These are phyloP conservation scores for Perkinsus olseni DNA, from an alignment of 169 alveolate genomes.

Conservation along the genomic window DNA sequence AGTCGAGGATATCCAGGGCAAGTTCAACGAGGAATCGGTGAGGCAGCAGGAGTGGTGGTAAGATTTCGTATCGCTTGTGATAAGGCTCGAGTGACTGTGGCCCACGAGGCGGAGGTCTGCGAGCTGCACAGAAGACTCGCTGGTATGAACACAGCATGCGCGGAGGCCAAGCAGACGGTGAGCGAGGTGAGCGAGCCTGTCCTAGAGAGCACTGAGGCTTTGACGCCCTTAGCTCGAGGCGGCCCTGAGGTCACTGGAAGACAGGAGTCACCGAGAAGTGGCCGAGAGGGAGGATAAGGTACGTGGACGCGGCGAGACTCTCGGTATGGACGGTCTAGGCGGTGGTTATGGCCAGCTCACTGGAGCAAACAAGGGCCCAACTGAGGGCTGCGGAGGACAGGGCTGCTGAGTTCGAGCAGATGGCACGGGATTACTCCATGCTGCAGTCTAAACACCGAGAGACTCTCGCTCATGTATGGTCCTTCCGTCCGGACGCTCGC, in stretches of 20 bases:
- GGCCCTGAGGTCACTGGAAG: neutral
- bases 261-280: neutral
- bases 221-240: neutral
- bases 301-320: neutral
- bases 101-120: neutral
- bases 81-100: neutral
- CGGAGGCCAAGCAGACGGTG: neutral
- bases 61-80: neutral
- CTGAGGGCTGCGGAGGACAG: neutral
- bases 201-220: neutral
- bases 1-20: neutral
- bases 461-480: neutral
- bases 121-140: neutral
- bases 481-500: neutral
- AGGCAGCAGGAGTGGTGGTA: neutral
- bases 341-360: neutral
- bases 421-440: neutral
- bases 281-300: neutral
- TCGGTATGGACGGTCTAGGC: neutral
- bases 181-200: neutral
- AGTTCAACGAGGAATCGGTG: neutral
- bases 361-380: neutral
- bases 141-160: neutral
- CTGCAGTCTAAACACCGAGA: neutral
- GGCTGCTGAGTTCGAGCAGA: conserved; percentile 3